phyloP scores from a whole-genome alignment of 768 basidiomycete genomes.

The Amanita inopinata region DNA sequence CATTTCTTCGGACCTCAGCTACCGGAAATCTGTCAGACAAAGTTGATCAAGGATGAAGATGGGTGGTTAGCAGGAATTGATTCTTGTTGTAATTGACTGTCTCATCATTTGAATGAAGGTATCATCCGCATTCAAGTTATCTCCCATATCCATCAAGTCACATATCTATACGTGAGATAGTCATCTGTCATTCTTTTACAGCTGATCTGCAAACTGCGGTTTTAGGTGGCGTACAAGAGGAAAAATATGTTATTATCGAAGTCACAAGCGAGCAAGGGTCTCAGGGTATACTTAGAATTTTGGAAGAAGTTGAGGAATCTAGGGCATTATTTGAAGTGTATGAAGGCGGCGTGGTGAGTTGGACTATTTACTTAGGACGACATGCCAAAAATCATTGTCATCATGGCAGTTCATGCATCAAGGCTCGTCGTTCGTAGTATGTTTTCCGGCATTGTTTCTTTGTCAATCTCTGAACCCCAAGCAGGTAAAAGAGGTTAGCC shows the following conservation, averaged over 20 bases:
- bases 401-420: constrained; percentile 72
- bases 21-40: constrained; percentile 47
- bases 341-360: constrained; percentile 73
- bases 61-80: constrained; percentile 47
- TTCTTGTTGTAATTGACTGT: neutral
- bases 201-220: neutral
- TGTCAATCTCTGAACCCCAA: neutral
- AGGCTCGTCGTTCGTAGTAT: constrained; percentile 70
- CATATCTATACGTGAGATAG: constrained; percentile 51
- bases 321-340: constrained; percentile 83
- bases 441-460: constrained; percentile 13
- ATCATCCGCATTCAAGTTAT: constrained; percentile 71
- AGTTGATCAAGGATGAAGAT: constrained; percentile 59
- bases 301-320: constrained; percentile 81
- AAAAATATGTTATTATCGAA: constrained; percentile 69
- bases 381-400: neutral
- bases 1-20: constrained; percentile 63
- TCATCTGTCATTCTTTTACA: neutral
- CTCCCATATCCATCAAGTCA: constrained; percentile 67
- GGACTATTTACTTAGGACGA: neutral
- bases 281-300: constrained; percentile 24
- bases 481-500: constrained; percentile 74
- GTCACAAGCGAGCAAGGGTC: constrained; percentile 30
- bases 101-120: constrained; percentile 41
- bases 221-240: constrained; percentile 58